phyloP scores from a whole-genome alignment of 139 green algal genomes.

The Desmodesmus armatus region DNA sequence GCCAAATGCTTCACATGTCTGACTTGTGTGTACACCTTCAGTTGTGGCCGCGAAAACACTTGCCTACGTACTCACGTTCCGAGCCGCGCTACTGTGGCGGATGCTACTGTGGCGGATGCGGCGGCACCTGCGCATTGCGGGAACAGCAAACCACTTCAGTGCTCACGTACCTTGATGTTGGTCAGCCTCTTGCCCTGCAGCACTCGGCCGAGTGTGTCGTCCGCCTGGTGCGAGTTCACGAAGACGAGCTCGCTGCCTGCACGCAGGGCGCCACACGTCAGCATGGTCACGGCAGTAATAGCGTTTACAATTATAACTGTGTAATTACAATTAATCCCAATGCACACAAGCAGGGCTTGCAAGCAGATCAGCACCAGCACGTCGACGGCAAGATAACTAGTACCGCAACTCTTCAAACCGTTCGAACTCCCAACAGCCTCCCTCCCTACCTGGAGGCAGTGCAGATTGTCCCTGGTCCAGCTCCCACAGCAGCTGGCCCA shows the following conservation, averaged over 20 bases:
- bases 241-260: constrained; percentile 22
- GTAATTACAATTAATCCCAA: too few relatives aligned
- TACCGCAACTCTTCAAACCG: background rate
- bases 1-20: too few relatives aligned
- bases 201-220: background rate
- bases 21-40: too few relatives aligned
- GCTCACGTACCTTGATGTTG: constrained; percentile 13
- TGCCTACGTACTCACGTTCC: too few relatives aligned
- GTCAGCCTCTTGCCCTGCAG: constrained; percentile 7
- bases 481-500: constrained; percentile 24
- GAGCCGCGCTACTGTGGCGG: too few relatives aligned
- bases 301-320: too few relatives aligned
- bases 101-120: too few relatives aligned
- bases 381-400: background rate
- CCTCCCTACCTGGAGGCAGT: background rate
- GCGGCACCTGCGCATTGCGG: too few relatives aligned
- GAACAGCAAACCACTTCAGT: background rate
- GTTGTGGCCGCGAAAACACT: too few relatives aligned
- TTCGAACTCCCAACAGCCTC: too few relatives aligned
- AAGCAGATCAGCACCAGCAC: too few relatives aligned
- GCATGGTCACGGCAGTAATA: background rate
- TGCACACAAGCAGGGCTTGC: too few relatives aligned
- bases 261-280: background rate
- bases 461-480: background rate
- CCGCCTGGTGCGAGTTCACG: constrained; percentile 18